A percentile compares a stretch with the other conserved stretches of the same genome.
Evolutionary conservation across 192 early-diverging fungal species (phyloP).

Genomic region (Funneliformis geosporum): DNA sequence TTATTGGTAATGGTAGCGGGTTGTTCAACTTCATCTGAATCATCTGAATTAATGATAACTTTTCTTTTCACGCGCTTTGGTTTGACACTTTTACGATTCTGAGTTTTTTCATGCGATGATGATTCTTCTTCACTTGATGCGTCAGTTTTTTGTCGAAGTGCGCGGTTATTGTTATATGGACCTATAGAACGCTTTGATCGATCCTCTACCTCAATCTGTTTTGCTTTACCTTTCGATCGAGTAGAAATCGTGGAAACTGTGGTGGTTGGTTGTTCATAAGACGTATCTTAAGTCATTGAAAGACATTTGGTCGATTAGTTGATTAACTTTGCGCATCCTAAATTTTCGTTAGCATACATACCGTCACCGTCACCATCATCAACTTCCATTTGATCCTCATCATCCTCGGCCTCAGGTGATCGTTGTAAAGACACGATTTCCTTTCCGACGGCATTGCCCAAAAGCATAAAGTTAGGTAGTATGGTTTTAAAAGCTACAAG

Average conservation of each 20-base stretch:
- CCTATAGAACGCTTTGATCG: neutral
- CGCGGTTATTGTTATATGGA: neutral
- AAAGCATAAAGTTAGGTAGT: neutral
- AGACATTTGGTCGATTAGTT: neutral
- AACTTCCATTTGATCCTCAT: neutral
- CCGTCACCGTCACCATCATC: slow-evolving; percentile 1
- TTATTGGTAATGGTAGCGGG: neutral
- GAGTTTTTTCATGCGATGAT: neutral
- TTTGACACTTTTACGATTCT: neutral
- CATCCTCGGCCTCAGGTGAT: neutral
- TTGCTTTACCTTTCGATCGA: neutral
- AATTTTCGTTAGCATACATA: neutral
- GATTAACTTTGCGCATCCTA: neutral
- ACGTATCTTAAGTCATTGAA: neutral
- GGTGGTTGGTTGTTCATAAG: neutral
- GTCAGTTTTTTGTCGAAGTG: neutral
- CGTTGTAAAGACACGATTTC: neutral
- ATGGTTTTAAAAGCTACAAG: neutral
- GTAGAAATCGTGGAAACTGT: neutral
- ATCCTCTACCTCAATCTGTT: neutral
- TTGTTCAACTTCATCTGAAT: neutral
- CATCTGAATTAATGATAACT: neutral
- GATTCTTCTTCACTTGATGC: neutral
- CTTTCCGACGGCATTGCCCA: neutral
- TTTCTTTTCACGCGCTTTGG: slow-evolving; percentile 1